Percentiles rank a stretch among this genome's conserved stretches.
These are phyloP conservation scores for Yamadazyma sp. DNA, from an alignment of 805 yeast species.

Conservation along the genomic window DNA sequence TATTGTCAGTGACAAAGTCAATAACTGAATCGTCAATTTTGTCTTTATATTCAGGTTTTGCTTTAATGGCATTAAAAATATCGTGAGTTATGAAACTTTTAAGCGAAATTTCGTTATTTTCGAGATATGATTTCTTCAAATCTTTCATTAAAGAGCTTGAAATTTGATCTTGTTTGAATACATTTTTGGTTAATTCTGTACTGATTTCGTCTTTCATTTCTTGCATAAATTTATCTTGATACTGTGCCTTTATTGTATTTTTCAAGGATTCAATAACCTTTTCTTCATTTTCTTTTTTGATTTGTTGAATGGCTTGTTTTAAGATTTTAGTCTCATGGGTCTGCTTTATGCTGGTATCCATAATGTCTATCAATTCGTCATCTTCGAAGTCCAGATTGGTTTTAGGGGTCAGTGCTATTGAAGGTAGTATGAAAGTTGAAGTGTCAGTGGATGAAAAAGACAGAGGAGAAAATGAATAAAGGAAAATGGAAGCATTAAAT, in stretches of 20 bases:
- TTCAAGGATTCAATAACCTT: conserved; percentile 10
- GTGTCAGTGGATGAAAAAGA: no score
- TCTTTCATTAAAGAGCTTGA: conserved; percentile 12
- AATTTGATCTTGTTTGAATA: conserved; percentile 12
- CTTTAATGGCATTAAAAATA: conserved; percentile 9
- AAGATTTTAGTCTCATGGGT: conserved; percentile 7
- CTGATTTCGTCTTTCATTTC: conserved; percentile 8
- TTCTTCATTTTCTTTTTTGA: conserved; percentile 10
- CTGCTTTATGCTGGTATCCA: neutral
- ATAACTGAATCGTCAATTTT: conserved; percentile 2
- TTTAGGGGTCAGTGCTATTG: neutral
- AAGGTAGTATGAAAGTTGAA: neutral
- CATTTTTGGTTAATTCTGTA: conserved; percentile 12
- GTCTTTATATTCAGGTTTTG: conserved; percentile 1
- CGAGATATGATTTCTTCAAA: conserved; percentile 14
- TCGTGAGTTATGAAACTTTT: conserved; percentile 14
- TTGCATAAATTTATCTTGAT: conserved; percentile 1
- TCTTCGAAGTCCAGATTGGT: neutral
- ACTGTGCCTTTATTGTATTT: conserved; percentile 2
- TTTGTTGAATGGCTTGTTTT: conserved; percentile 8
- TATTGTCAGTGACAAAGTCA: conserved; percentile 1
- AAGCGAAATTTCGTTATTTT: conserved; percentile 8
- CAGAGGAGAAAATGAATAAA: neutral
- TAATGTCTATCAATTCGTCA: neutral
- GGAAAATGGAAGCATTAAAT: neutral